Evolutionary conservation across 768 basidiomycete species (phyloP), one percentile per base, ranked within the genome.

Genomic region (Lanmaoa pseudosensibilis): DNA sequence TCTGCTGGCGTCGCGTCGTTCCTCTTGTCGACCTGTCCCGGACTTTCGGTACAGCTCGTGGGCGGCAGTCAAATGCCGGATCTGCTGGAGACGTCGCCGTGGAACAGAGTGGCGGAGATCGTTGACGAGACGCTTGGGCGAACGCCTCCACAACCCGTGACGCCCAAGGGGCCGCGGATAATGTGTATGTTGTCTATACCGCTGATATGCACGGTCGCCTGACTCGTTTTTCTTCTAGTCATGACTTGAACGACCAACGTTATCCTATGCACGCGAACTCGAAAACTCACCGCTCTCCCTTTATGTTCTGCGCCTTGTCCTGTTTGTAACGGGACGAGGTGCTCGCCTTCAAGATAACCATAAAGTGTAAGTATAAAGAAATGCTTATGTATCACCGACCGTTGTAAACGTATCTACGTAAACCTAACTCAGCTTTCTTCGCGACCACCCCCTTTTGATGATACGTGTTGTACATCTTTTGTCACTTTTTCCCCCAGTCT

Each of bases 71-170:
- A 41, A 10, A 60, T 54, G 54, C 43, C 39, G 8, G 52, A 64
- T 19, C n/a, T 64, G 33, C 41, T n/a, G 2, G 65, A 61, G 33
- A 57, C 53, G 1, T 66, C 58, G 11, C 58, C 58, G n/a, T 65
- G 64, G 64, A 60, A 60, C 27, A 64, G 58, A n/a, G 65, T 67
- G 1, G 48, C 58, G 8, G 57, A 60, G 43, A 55, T 60, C 15
- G 25, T 65, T 1, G 65, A 65, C 39, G 54, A 64, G 23, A 40
- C 18, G 3, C 43, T 65, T 6, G 62, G 54, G 15, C 58, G 65
- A 21, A 18, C 52, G 18, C 58, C 65, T 5, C 60, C 47, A 23
- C 32, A n/a, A 25, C 56, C 47, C 1, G 13, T n/a, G 3, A 44
- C 38, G 4, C 54, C 48, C n/a, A 52, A 43, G 18, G 50, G 46